Base-by-base conservation (phyloP, 2,329 filamentous ascomycete species). In the Pezicula carpinea region DNA sequence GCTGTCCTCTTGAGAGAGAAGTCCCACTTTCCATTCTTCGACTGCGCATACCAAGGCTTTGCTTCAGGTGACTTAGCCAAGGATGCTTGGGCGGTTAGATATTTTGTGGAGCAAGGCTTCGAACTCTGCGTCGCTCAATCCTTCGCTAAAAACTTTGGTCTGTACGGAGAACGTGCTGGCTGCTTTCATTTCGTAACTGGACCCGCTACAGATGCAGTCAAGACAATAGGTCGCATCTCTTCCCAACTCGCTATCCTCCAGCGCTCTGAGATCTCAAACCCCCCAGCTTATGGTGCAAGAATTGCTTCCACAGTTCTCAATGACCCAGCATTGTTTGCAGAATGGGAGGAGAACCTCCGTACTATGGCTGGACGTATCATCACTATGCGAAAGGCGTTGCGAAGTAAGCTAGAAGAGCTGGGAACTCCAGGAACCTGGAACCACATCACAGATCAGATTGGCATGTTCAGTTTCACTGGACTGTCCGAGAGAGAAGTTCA, bases 401-500 rank as follows among this genome's bases (percentile, higher is more conserved):
- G 89, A 43, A 71, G 73, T 47, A 89, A 91, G 69, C 80, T 99
- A 10, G 92, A 97, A 71, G 81, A 83, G 62, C 78, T 92, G 50
- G 82, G 80, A 23, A 96, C 93, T 0, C 92, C 92, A 0, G 92
- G 92, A 26, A 86, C 80, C 13, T 99, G 93, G 93, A 89, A 91
- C 64, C 93, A 99, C 71, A 95, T 99, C 66, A 96, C 91, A 14
- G 88, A 95, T 61, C 93, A 99, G 77, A 99, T 99, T 64, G 93
- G 93, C 72, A 99, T 99, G 93, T 99, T 99, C 73, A 92, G 85
- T 67, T 99, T 95, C 68, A 95, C 89, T 1, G 89, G 89, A 11
- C 70, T 95, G 65, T 79, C 67, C 11, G 86, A 90, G 70, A 65
- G 79, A 52, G 88, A 93, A 65, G 88, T 92, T 6, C 58, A 78